Base-by-base conservation (phyloP, 2,329 filamentous ascomycete genomes). In the Sclerotinia spermophila region DNA sequence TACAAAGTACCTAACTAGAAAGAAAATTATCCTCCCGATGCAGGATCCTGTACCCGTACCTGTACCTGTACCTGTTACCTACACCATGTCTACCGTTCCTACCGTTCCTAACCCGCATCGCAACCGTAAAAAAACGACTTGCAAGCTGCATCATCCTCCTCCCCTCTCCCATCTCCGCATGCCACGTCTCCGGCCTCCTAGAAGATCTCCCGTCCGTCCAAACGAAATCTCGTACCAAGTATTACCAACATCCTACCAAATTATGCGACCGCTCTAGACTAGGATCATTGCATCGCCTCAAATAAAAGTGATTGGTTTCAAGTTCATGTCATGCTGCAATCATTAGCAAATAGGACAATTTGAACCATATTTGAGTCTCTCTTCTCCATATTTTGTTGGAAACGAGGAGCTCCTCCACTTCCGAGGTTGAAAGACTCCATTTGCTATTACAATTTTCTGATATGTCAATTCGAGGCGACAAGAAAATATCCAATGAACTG, bases 101-200 rank as follows among this genome's bases (percentile, higher is more conserved):
- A 53, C 64, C 27, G 42, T 65, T 65, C 42, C 27, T 24, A 53
- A 27, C 48, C 56, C 35, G 35, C 33, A 35, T 59, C 35, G 13
- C 13, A 58, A n/a, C 55, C 48, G 13, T 27, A 53, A 30, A 53
- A 13, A 38, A 40, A n/a, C n/a, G 35, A n/a, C 35, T 35, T 59
- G 35, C 44, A 45, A 27, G 60, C 40, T 45, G 60, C 42, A 51
- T 17, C 53, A 21, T 3, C 53, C 27, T 4, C 15, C 27, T 33
- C 51, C 51, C n/a, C 51, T 30, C 53, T 30, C 53, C 53, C 53
- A 21, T 67, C 55, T 68, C 55, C 55, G 66, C 55, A 42, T 68
- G 66, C 66, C 66, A 68, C 66, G 66, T 68, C 66, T 68, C 55
- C 45, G 44, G 45, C n/a, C 27, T 27, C 51, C 51, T 44, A 67